A percentile compares a stretch with the other conserved stretches of the same genome.
phyloP scores from a whole-genome alignment of 306 rosid species.

The Prunus mongolica region DNA sequence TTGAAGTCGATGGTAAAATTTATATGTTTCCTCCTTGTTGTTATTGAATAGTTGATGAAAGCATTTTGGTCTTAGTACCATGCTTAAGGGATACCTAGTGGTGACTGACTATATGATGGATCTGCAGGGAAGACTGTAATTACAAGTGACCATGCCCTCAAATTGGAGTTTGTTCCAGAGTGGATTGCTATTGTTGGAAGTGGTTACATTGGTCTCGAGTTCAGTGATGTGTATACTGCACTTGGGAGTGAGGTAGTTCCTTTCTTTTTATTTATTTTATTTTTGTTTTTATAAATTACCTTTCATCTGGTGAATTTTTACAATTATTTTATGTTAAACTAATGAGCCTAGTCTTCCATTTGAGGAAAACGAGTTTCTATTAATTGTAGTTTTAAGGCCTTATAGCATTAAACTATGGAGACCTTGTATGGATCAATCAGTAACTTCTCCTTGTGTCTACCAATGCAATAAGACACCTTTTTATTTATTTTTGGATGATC shows the following conservation, averaged over 20 bases:
- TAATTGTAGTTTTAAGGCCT: not conserved
- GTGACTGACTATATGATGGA: constrained; percentile 6
- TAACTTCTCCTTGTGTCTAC: not conserved
- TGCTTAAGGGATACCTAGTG: constrained; percentile 14
- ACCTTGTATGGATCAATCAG: not conserved
- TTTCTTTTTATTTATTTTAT: constrained; percentile 3
- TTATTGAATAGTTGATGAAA: not conserved
- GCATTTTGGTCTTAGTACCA: not conserved
- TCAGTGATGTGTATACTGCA: constrained; percentile 98
- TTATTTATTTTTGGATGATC: not conserved
- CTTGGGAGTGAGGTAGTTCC: constrained; percentile 92
- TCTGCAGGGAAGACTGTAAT: constrained; percentile 91
- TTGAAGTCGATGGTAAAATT: constrained; percentile 85
- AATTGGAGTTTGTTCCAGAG: constrained; percentile 92
- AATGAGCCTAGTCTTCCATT: not conserved
- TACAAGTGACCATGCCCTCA: constrained; percentile 98
- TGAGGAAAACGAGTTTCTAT: not conserved
- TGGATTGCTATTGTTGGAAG: constrained; percentile 99
- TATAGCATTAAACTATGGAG: not conserved
- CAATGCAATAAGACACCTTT: not conserved
- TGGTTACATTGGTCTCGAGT: constrained; percentile 98
- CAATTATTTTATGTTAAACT: not conserved
- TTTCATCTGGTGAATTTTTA: not conserved
- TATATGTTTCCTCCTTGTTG: not conserved
- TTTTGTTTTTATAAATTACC: too few species aligned